Evolutionary conservation across 2,329 filamentous ascomycete genomes (phyloP), one percentile per base, ranked within the genome.

Genomic region (Nectriaceae sp.): DNA sequence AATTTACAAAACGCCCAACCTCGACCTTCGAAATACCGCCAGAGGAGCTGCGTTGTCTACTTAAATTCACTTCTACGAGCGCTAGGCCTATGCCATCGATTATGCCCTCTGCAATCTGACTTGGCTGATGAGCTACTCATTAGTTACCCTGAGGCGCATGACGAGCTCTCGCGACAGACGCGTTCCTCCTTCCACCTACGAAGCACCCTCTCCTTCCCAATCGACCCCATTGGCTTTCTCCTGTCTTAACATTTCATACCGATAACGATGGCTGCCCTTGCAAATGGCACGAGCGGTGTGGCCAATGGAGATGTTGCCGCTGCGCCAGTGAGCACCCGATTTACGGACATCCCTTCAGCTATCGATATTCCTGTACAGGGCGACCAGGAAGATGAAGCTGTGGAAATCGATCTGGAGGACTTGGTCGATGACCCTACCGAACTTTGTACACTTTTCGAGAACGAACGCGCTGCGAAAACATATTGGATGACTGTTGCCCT

Each of bases 401-500:
- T 99, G 69, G 94, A 97, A 74, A 90, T 99, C 63, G 90, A 95
- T 66, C 83, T 97, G 45, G 88, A 92, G 66, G 90, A 93, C 56
- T 84, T 97, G 33, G 83, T 92, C 52, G 94, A 97, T 68, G 94
- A 97, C 66, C 90, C 90, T 18, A 96, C 89, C 40, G 94, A 99
- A 74, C 81, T 99, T 4, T 99, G 94, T 70, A 94, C 90, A 22
- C 80, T 99, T 42, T 84, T 99, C 55, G 93, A 99, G 73, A 96
- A 94, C 65, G 95, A 99, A 70, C 85, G 87, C 64, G 92, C 91
- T 15, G 88, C 90, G 31, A 91, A 93, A 63, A 90, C 87, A 44
- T 95, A 95, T 60, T 99, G 95, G 95, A 93, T 99, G 78, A 93
- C 90, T n/a, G 94, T 97, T 57, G 89, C 95, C 36, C 79, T 97